Evolutionary conservation across 2,329 filamentous ascomycete genomes (phyloP), one percentile per base, ranked within the genome.

Genomic region (Paramyrothecium sp.): DNA sequence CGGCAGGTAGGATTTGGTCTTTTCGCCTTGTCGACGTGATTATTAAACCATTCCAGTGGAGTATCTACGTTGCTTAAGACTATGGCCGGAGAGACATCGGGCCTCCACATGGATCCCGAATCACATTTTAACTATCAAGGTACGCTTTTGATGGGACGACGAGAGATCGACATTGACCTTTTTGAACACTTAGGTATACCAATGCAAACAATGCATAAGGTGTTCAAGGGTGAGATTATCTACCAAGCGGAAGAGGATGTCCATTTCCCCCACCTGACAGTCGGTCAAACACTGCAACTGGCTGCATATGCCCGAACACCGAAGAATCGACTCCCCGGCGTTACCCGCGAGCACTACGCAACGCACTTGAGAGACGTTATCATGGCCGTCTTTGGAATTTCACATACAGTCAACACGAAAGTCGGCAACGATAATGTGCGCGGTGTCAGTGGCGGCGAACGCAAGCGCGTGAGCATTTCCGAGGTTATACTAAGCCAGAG

Each of bases 201-300:
- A n/a, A n/a, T n/a, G n/a, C n/a, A n/a, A n/a, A n/a, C n/a, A n/a
- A 56, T 56, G 55, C 50, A 53, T 19, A 30, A 22, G 2, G 51
- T 53, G 3, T 83, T 79, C 58, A 71, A 79, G 11, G 89, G 90
- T 54, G 89, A 93, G 73, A 87, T 88, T 1, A 86, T 92, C 4
- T 94, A 93, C 74, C 91, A 90, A 67, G 84, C 88, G 63, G 90
- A 94, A 70, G 89, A 93, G 61, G 91, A 94, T 67, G 79, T 92
- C 34, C 90, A 94, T 63, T 86, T 91, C 66, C 85, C 91, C 0
- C 92, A 89, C 0, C 79, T 96, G n/a, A 92, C 90, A 0, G 91
- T 95, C 5, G 88, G 88, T 48, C 89, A 95, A 68, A 95, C 91
- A 0, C 81, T 95, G 3, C 85, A 84, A 1, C 95, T 95, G 67